These are phyloP conservation scores for Exophiala spinifera DNA, from an alignment of 2,329 filamentous ascomycete genomes.

Conservation along the genomic window DNA sequence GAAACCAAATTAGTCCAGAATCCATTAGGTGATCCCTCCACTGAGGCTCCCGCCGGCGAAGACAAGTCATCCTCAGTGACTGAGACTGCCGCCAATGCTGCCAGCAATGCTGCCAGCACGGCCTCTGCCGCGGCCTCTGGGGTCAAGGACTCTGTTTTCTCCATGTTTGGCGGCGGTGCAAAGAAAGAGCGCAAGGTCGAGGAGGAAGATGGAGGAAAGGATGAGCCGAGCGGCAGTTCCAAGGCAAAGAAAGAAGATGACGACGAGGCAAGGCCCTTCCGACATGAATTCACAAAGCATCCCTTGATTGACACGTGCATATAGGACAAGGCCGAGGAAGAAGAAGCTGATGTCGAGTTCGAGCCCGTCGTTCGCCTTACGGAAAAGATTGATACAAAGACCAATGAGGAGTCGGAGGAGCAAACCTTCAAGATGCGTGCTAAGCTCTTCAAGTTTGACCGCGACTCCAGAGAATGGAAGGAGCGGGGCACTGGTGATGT, in stretches of 20 bases:
- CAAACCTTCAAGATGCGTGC: conserved; percentile 99
- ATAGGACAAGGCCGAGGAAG: conserved; percentile 62
- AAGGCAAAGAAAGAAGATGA: conserved; percentile 69
- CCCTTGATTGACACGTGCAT: conserved; percentile 8
- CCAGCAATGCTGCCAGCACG: conserved; percentile 25
- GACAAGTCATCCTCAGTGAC: conserved; percentile 22
- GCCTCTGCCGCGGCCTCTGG: conserved; percentile 28
- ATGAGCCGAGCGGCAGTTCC: conserved; percentile 84
- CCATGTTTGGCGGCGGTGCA: conserved; percentile 96
- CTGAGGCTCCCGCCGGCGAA: conserved; percentile 21
- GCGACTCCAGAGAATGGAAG: conserved; percentile 94
- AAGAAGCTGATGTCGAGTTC: conserved; percentile 93
- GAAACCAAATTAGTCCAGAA: conserved; percentile 28
- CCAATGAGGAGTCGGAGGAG: conserved; percentile 97
- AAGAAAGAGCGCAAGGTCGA: conserved; percentile 93
- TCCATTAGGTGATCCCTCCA: conserved; percentile 19
- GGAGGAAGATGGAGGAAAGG: conserved; percentile 74
- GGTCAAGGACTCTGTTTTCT: conserved; percentile 66
- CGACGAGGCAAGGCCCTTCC: conserved; percentile 42
- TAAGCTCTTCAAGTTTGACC: conserved; percentile 98
- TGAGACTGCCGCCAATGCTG: conserved; percentile 24
- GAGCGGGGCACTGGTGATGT: conserved; percentile 97
- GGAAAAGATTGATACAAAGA: conserved; percentile 95
- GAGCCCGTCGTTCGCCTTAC: conserved; percentile 94
- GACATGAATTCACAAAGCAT: conserved; percentile 23